A percentile compares a stretch with the other conserved stretches of the same genome.
Evolutionary conservation across 2,329 filamentous ascomycete species (phyloP).

Genomic region (Epichloe festucae): DNA sequence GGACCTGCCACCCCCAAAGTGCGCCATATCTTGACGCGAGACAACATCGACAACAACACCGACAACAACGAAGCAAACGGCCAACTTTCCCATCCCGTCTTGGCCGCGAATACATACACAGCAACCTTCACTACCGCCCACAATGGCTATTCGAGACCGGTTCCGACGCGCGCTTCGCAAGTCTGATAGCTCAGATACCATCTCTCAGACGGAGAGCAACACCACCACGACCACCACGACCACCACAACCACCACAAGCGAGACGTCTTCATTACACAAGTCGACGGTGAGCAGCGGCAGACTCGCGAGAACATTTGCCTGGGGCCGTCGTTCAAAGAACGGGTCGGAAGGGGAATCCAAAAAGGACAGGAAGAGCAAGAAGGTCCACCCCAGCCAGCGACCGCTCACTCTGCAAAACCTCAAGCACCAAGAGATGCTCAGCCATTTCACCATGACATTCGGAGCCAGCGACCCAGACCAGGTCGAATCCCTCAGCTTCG

Average conservation of each 20-base stretch:
- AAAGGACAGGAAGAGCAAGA: slow-evolving; percentile 14
- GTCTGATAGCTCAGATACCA: slow-evolving; percentile 18
- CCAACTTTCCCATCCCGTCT: not conserved
- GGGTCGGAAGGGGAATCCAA: slow-evolving; percentile 12
- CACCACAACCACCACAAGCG: slow-evolving; percentile 13
- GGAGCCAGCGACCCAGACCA: slow-evolving; percentile 24
- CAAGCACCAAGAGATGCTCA: slow-evolving; percentile 33
- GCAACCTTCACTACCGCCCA: slow-evolving; percentile 1
- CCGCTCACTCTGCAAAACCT: slow-evolving; percentile 32
- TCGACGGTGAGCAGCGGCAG: slow-evolving; percentile 14
- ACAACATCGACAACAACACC: not conserved
- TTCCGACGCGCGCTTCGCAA: slow-evolving; percentile 28
- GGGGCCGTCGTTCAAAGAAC: slow-evolving; percentile 12
- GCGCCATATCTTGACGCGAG: not conserved
- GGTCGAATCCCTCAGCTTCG: slow-evolving; percentile 20
- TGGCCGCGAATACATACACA: not conserved
- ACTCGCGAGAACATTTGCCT: slow-evolving; percentile 19
- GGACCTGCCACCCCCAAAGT: slow-evolving; percentile 2
- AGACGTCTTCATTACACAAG: slow-evolving; percentile 19
- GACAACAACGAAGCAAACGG: not conserved
- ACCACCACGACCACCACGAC: slow-evolving; percentile 14
- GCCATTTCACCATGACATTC: slow-evolving; percentile 33
- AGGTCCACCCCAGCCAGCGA: slow-evolving; percentile 30
- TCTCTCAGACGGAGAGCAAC: slow-evolving; percentile 20
- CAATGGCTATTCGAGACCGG: slow-evolving; percentile 30